Conservation (phyloP, 352 stramenopile species). For the Phytophthora lateralis region DNA sequence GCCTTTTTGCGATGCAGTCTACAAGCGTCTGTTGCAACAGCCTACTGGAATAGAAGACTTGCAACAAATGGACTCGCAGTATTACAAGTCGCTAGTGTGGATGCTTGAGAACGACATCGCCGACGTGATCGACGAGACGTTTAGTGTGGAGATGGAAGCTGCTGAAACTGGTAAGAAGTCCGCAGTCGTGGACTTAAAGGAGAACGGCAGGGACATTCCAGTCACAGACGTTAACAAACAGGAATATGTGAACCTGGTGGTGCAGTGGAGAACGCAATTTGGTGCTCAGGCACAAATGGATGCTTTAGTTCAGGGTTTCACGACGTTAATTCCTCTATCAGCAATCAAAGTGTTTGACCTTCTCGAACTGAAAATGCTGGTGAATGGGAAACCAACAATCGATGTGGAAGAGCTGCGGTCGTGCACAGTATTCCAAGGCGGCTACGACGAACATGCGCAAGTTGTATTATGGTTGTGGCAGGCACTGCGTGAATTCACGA, state of each 20-base stretch:
- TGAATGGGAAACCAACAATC: slow-evolving; percentile 68
- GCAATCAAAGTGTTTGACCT: slow-evolving; percentile 57
- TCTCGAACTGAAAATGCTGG: slow-evolving; percentile 45
- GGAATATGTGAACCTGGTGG: slow-evolving; percentile 71
- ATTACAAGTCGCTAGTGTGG: slow-evolving; percentile 82
- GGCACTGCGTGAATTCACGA: slow-evolving; percentile 68
- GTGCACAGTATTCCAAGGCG: slow-evolving; percentile 81
- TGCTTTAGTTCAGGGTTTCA: slow-evolving; percentile 56
- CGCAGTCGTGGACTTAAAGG: slow-evolving; percentile 56
- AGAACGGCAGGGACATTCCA: slow-evolving; percentile 63
- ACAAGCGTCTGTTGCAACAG: slow-evolving; percentile 71
- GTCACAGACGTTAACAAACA: slow-evolving; percentile 81
- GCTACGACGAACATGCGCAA: slow-evolving; percentile 76
- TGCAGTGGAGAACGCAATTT: slow-evolving; percentile 68
- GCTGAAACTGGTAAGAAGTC: slow-evolving; percentile 19
- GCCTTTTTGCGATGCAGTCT: slow-evolving; percentile 73
- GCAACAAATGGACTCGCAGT: slow-evolving; percentile 76
- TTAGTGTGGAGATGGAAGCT: slow-evolving; percentile 69
- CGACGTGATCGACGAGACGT: slow-evolving; percentile 85
- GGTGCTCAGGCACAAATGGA: slow-evolving; percentile 63
- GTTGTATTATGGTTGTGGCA: slow-evolving; percentile 89
- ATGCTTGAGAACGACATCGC: slow-evolving; percentile 87
- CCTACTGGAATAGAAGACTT: slow-evolving; percentile 62
- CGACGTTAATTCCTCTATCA: slow-evolving; percentile 50
- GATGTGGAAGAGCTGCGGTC: slow-evolving; percentile 87